These are phyloP conservation scores for Nevesoporus exiguus DNA, from an alignment of 768 basidiomycete species.

Conservation along the genomic window DNA sequence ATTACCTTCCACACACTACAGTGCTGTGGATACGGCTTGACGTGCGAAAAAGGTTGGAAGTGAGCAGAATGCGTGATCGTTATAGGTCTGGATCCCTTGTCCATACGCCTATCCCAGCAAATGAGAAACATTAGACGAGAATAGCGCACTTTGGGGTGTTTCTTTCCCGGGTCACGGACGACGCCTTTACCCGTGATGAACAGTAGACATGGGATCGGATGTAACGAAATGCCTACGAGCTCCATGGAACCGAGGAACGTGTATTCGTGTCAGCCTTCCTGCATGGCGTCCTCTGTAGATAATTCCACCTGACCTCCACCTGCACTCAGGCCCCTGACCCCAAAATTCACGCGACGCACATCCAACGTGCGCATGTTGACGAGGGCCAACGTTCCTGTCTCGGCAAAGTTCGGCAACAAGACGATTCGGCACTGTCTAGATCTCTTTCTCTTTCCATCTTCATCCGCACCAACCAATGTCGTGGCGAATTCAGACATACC, in stretches of 20 bases:
- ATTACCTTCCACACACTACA: too few species aligned
- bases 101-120: background rate
- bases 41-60: too few species aligned
- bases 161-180: too few species aligned
- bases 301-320: constrained; percentile 13
- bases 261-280: constrained; percentile 20
- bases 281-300: constrained; percentile 19
- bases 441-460: constrained; percentile 24
- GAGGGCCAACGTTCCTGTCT: constrained; percentile 74
- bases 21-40: too few species aligned
- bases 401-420: constrained; percentile 75
- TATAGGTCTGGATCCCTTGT: too few species aligned
- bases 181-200: background rate
- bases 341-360: constrained; percentile 60
- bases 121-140: background rate
- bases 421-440: constrained; percentile 62
- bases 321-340: constrained; percentile 36
- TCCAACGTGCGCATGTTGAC: constrained; percentile 77
- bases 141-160: too few species aligned
- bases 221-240: background rate
- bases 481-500: constrained; percentile 85
- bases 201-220: background rate
- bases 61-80: too few species aligned
- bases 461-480: constrained; percentile 48
- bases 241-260: background rate